Base-by-base conservation (phyloP, 2,329 filamentous ascomycete species). In the Sporothrix humicola region DNA sequence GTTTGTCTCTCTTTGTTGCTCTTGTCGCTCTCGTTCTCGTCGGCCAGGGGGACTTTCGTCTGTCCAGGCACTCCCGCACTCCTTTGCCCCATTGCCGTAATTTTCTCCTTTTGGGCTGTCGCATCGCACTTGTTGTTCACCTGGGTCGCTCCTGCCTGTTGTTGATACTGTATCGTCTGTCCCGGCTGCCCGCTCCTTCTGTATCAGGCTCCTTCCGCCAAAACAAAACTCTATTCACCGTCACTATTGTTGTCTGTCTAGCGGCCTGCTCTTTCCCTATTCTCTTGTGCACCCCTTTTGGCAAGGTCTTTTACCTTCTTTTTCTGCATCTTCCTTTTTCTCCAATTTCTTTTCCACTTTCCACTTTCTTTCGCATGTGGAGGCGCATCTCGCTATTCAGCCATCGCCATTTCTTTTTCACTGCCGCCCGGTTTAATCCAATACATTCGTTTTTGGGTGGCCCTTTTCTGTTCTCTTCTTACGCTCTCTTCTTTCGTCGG, bases 271-370 rank as follows among this genome's bases (percentile, higher is more conserved):
- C 15, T 20, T 58, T 54, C 59, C 20, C 15, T 50, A 46, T 26
- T 46, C 13, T 68, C 23, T 42, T 17, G 15, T 12, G 5, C 56
- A 37, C 26, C 26, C 26, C 8, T 59, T 59, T 26, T 5, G 37
- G 37, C 13, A 66, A 66, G 20, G 20, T 4, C 37, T 13, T 26
- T 66, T 7, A 10, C 42, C 52, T 10, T 42, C 44, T 12, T 59
- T 52, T 52, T 69, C 31, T 66, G 13, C 58, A 26, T 26, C 23
- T 46, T 44, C 52, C 1, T 52, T 20, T 50, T 48, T 31, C 52
- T 31, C 56, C 68, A 37, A 37, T 65, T n/a, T n/a, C 58, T 70
- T 48, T 73, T 56, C 48, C 37, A n/a, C 44, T 59, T 46, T 73
- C n/a, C 42, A 12, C 26, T 26, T 37, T 44, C 54, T 70, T 58